phyloP scores from a whole-genome alignment of 2,329 filamentous ascomycete genomes.

The Trichoderma cornu-damae region DNA sequence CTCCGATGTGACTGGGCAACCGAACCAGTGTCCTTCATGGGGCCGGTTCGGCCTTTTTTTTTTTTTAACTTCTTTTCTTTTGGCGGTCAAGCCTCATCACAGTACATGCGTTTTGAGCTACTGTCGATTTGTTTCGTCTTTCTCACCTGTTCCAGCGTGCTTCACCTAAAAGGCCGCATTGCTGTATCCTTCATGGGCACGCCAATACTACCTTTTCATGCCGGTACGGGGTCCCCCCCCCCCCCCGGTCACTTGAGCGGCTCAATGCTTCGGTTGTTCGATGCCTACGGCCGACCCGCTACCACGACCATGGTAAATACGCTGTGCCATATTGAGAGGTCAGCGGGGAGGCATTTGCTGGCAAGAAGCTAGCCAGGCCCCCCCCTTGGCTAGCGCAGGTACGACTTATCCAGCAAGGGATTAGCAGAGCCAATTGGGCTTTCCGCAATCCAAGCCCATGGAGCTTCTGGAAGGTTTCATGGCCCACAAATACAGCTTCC shows the following conservation, averaged over 20 bases:
- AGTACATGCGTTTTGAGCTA: background rate
- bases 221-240: background rate
- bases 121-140: background rate
- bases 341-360: conserved; percentile 3
- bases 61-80: too few relatives aligned
- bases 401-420: conserved; percentile 14
- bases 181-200: background rate
- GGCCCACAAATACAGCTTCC: conserved; percentile 14
- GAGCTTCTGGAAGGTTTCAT: conserved; percentile 23
- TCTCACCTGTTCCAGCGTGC: conserved; percentile 5
- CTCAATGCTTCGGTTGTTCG: conserved; percentile 16
- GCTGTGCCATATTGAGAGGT: conserved; percentile 8
- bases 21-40: background rate
- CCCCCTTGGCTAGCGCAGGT: conserved; percentile 21
- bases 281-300: conserved; percentile 16
- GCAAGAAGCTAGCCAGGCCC: conserved; percentile 10
- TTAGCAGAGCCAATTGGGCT: conserved; percentile 12
- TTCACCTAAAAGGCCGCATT: conserved; percentile 5
- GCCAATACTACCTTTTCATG: conserved; percentile 1
- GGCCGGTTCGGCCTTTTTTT: background rate
- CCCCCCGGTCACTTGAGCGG: background rate
- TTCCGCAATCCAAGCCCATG: conserved; percentile 18
- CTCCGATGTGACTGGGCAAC: background rate
- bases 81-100: background rate
- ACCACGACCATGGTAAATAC: conserved; percentile 13